Evolutionary conservation across 2,329 filamentous ascomycete genomes (phyloP), one percentile per base, ranked within the genome.

Genomic region (Diaporthe velutina): DNA sequence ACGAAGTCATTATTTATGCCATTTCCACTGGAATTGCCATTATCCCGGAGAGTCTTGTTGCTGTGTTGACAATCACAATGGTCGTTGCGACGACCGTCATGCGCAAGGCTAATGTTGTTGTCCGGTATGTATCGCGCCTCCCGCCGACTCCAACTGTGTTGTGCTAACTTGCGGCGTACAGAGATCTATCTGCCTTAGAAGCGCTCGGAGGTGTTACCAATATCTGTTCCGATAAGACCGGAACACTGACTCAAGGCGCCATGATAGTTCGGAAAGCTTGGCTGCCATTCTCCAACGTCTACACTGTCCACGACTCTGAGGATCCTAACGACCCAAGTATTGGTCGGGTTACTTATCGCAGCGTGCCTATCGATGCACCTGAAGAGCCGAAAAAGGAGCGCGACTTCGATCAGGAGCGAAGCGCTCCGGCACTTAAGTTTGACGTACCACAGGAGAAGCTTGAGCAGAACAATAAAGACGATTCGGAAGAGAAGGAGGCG

Each of bases 161-260:
- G 57, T 17, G 38, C 73, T 77, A 40, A 78, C 71, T 52, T 12
- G 35, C 40, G 7, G 3, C 3, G 6, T 8, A 30, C 48, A 81
- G 80, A 77, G 92, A 93, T 79, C 85, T 94, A 57, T 90, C 91
- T 4, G 91, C 91, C 0, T 87, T 94, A 0, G 93, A 94, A 79
- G 91, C 92, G 17, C 87, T 94, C 2, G 93, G 93, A 17, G 92
- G 91, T 57, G 92, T 94, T 33, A 94, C 92, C 73, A 91, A 93
- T 79, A 93, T 94, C 79, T 94, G 92, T 82, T 93, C 92, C 33
- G 92, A 94, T 83, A 94, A 94, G 83, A 94, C 92, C 0, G 93
- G 93, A 19, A 94, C 93, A 0, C 84, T 93, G 19, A 93, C 91
- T 0, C 90, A 92, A 78, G 90, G 92, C 48, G 91, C 91, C 78